Conservation (phyloP, 2,329 filamentous ascomycete genomes). For the Colletotrichum salicis region DNA sequence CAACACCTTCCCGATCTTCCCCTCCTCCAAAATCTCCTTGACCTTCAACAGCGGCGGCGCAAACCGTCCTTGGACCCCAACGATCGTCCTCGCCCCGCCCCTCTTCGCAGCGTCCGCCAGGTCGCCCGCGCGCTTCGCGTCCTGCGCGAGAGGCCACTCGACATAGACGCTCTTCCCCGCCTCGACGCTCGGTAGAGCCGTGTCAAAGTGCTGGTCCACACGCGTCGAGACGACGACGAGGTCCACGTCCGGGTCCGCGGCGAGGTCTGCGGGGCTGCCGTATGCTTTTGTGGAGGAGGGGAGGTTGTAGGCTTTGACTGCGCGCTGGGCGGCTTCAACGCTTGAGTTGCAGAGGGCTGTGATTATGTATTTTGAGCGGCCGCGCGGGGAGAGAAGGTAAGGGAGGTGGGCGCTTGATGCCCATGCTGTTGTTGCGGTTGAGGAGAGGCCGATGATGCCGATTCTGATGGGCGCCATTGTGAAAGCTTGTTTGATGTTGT, state of each 20-base stretch:
- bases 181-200: constrained; percentile 56
- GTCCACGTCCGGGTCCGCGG: constrained; percentile 61
- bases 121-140: constrained; percentile 51
- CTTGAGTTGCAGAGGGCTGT: constrained; percentile 64
- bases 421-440: constrained; percentile 64
- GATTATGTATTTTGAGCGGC: constrained; percentile 55
- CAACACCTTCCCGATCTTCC: constrained; percentile 62
- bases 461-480: constrained; percentile 55
- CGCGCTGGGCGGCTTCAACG: constrained; percentile 53
- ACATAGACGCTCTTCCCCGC: constrained; percentile 65
- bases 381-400: constrained; percentile 62
- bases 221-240: constrained; percentile 66
- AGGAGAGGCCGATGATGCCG: constrained; percentile 68
- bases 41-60: constrained; percentile 57
- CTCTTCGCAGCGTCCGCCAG: constrained; percentile 44
- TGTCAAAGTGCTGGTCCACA: constrained; percentile 63
- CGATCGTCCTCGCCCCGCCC: constrained; percentile 45
- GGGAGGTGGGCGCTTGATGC: constrained; percentile 67
- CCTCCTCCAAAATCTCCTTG: constrained; percentile 54
- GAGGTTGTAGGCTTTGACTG: constrained; percentile 56
- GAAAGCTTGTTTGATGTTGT: not conserved
- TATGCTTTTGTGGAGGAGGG: constrained; percentile 57
- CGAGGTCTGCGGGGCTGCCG: constrained; percentile 58
- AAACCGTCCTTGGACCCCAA: constrained; percentile 63
- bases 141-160: constrained; percentile 68